Percentiles rank a stretch among this genome's conserved stretches.
phyloP scores from a whole-genome alignment of 106 monocot species.

The Dioscorea zingiberensis region DNA sequence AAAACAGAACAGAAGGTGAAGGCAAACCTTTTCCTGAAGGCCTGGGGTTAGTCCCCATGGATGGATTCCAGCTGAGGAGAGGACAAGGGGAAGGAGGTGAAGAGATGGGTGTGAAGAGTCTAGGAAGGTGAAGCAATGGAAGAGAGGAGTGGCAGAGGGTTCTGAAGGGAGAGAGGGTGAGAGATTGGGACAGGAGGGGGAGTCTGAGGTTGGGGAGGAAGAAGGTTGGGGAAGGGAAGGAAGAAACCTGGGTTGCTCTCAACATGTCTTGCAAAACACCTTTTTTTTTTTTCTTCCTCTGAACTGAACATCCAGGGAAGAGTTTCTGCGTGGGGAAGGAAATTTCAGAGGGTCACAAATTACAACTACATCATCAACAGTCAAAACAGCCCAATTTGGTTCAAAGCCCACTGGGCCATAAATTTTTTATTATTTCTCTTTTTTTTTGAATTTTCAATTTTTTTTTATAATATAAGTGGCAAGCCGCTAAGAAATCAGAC shows the following conservation, averaged over 20 bases:
- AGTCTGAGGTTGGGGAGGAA: conserved; percentile 5
- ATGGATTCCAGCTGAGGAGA: conserved; percentile 10
- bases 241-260: conserved; percentile 2
- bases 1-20: not conserved
- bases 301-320: too few species aligned
- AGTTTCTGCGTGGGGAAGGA: too few species aligned
- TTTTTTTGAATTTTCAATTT: too few species aligned
- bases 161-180: conserved; percentile 8
- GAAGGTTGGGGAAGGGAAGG: not conserved
- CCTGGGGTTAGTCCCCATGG: conserved; percentile 24
- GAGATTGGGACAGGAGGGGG: conserved; percentile 10
- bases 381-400: too few species aligned
- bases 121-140: not conserved
- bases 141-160: not conserved
- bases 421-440: too few species aligned
- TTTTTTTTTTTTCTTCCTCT: too few species aligned
- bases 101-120: not conserved
- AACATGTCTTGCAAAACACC: not conserved
- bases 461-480: too few species aligned
- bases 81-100: conserved; percentile 5
- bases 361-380: too few species aligned
- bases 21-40: conserved; percentile 28
- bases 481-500: too few species aligned
- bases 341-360: too few species aligned
- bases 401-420: too few species aligned